Conservation (phyloP, 129 eudicot genomes). For the Pittosporum tobira region DNA sequence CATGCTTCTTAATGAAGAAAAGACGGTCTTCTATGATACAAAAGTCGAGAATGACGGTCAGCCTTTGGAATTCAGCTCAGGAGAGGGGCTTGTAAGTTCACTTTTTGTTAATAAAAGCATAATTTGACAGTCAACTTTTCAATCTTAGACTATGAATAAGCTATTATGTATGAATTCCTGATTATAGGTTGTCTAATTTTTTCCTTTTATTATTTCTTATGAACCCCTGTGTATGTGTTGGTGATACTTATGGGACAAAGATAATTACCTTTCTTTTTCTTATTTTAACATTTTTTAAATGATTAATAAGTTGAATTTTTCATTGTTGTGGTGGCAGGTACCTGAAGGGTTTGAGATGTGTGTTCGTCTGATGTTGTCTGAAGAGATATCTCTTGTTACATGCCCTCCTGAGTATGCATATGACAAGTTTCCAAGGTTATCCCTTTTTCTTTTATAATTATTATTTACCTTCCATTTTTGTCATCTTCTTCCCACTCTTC, state of each 20-base stretch:
- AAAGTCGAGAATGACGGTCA: constrained; percentile 69
- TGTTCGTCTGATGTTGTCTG: constrained; percentile 89
- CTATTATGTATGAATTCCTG: background rate
- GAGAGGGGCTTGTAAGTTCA: constrained; percentile 96
- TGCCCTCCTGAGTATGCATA: constrained; percentile 99
- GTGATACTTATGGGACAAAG: background rate
- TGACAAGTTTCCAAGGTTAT: constrained; percentile 87
- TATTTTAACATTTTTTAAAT: background rate
- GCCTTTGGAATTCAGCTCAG: constrained; percentile 90
- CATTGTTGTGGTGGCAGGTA: constrained; percentile 40
- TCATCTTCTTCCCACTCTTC: constrained; percentile 1
- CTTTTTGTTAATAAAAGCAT: background rate
- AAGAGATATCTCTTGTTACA: constrained; percentile 84
- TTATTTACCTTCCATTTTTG: constrained; percentile 7
- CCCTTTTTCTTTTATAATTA: background rate
- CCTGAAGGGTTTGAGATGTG: constrained; percentile 99
- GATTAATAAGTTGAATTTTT: background rate
- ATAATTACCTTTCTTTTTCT: background rate
- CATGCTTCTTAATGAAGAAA: constrained; percentile 65
- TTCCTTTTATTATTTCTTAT: background rate
- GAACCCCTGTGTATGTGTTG: too few species aligned
- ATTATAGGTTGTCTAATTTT: background rate
- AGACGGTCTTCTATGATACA: constrained; percentile 82
- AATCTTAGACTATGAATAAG: background rate
- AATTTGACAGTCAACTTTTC: background rate